Evolutionary conservation across 2,329 filamentous ascomycete genomes (phyloP).

Genomic region (Sporothrix inflata): DNA sequence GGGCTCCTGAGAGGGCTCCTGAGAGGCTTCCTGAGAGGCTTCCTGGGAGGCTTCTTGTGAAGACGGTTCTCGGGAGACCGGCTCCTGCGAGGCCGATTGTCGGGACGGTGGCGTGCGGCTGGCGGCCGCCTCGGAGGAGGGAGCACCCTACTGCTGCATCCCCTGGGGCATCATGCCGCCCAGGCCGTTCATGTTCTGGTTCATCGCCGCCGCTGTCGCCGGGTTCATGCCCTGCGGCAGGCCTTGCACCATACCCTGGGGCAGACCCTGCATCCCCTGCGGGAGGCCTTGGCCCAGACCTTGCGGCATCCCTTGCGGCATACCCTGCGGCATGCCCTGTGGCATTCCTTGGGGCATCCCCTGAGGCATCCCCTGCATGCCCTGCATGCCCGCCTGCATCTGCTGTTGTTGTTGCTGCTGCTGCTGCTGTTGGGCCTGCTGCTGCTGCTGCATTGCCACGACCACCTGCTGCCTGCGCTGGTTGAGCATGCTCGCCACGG

Average conservation of each 20-base stretch:
- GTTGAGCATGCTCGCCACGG: conserved; percentile 35
- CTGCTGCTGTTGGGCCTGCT: conserved; percentile 33
- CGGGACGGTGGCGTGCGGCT: not conserved
- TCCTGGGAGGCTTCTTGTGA: no score
- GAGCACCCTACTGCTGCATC: conserved; percentile 36
- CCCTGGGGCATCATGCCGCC: conserved; percentile 59
- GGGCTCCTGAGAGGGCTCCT: not conserved
- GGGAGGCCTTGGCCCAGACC: conserved; percentile 31
- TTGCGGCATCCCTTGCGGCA: conserved; percentile 27
- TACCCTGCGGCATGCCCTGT: conserved; percentile 27
- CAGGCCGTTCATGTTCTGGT: conserved; percentile 45
- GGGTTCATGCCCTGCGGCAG: conserved; percentile 27
- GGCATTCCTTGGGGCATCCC: conserved; percentile 17
- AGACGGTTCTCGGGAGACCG: not conserved
- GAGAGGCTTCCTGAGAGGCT: no score
- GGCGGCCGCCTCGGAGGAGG: not conserved
- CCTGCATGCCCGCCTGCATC: conserved; percentile 26
- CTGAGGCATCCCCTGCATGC: conserved; percentile 20
- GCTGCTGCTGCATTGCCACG: conserved; percentile 30
- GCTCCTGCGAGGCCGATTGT: not conserved
- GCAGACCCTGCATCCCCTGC: conserved; percentile 30
- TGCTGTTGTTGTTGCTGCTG: conserved; percentile 31
- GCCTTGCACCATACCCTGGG: conserved; percentile 28
- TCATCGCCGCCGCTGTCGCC: conserved; percentile 22
- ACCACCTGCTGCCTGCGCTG: conserved; percentile 33